phyloP scores from a whole-genome alignment of 805 yeast species.

The Zygoascus flipseniorum region DNA sequence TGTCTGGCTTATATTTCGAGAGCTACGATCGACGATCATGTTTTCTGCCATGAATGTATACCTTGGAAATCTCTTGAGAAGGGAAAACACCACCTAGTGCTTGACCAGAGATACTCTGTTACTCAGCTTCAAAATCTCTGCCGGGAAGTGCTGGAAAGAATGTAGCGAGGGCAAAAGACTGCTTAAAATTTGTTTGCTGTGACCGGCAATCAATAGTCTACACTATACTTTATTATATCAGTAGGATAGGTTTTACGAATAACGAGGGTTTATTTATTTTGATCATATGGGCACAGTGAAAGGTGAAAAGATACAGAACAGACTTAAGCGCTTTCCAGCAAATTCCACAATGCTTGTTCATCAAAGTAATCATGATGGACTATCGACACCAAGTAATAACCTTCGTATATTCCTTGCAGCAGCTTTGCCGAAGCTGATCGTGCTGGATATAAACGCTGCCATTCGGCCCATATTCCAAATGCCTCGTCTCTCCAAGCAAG shows the following conservation, averaged over 20 bases:
- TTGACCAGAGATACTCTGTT: conserved; percentile 5
- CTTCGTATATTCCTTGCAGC: conserved; percentile 50
- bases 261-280: no score
- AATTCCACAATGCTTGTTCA: conserved; percentile 72
- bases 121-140: conserved; percentile 1
- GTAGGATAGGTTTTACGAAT: no score
- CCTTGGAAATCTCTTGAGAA: background rate
- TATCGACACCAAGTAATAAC: conserved; percentile 71
- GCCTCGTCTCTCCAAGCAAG: conserved; percentile 96
- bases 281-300: no score
- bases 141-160: background rate
- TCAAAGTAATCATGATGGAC: conserved; percentile 77
- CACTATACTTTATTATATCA: no score
- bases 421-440: conserved; percentile 46
- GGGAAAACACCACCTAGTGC: background rate
- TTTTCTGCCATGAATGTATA: conserved; percentile 10
- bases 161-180: background rate
- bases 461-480: conserved; percentile 80
- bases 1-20: conserved; percentile 18
- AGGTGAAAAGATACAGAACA: background rate
- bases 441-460: conserved; percentile 74
- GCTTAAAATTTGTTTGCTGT: no score
- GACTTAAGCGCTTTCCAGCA: background rate
- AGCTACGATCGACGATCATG: conserved; percentile 5
- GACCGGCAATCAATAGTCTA: no score